Percentiles rank a stretch among this genome's conserved stretches.
These are phyloP conservation scores for Phytophthora nicotianae DNA, from an alignment of 352 stramenopile species.

Conservation along the genomic window DNA sequence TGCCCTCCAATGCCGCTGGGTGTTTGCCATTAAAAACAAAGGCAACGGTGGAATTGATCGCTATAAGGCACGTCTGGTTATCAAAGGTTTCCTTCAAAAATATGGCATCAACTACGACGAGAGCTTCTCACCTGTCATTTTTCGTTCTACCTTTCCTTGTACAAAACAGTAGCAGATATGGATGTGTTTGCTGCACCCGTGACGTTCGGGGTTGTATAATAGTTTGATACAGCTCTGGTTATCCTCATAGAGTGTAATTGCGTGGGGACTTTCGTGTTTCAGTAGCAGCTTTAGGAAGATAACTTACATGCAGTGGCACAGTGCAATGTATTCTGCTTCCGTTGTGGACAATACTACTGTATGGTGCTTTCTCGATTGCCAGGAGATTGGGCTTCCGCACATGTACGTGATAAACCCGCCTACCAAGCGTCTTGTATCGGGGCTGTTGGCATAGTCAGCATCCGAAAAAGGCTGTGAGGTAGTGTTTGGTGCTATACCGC, in stretches of 20 bases:
- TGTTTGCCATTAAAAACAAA: constrained; percentile 25
- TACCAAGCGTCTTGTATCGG: background rate
- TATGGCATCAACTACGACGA: background rate
- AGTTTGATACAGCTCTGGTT: no score
- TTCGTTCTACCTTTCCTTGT: background rate
- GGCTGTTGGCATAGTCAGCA: background rate
- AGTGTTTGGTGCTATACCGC: background rate
- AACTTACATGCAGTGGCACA: no score
- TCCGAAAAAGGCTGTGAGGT: background rate
- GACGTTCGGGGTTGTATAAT: no score
- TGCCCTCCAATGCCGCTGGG: constrained; percentile 2
- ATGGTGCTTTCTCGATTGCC: background rate
- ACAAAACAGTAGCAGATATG: no score
- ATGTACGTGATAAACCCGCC: background rate
- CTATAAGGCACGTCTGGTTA: constrained; percentile 2
- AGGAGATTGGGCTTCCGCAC: background rate
- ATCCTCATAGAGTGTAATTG: no score
- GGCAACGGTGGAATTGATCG: constrained; percentile 11
- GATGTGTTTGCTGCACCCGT: no score
- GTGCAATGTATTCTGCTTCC: background rate
- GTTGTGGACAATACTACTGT: background rate
- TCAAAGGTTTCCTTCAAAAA: constrained; percentile 10
- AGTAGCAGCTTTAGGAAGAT: background rate
- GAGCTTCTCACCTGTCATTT: background rate
- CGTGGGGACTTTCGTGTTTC: no score